Percentiles rank a stretch among this genome's conserved stretches.
phyloP scores from a whole-genome alignment of 805 yeast species.

The Teunomyces panamensis region DNA sequence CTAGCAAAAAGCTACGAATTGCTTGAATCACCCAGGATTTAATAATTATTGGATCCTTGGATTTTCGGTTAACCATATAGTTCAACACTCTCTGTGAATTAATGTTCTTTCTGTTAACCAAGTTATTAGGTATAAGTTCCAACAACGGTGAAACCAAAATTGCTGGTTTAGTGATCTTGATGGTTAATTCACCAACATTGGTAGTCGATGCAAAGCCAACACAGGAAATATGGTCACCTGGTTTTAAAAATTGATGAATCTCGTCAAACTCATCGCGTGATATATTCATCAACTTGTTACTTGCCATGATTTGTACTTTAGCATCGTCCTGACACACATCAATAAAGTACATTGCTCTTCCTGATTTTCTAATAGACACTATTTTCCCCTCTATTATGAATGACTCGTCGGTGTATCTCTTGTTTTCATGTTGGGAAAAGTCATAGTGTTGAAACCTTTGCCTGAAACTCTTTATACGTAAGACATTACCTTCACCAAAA shows the following conservation, averaged over 20 bases:
- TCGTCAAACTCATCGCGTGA: constrained; percentile 41
- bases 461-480: constrained; percentile 42
- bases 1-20: constrained; percentile 56
- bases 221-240: constrained; percentile 71
- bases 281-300: constrained; percentile 45
- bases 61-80: constrained; percentile 57
- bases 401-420: constrained; percentile 3
- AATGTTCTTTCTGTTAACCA: constrained; percentile 53
- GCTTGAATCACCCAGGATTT: constrained; percentile 54
- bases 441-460: constrained; percentile 19
- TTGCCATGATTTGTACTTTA: constrained; percentile 61
- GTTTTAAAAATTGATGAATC: constrained; percentile 45
- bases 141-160: constrained; percentile 64
- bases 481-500: neutral
- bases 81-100: constrained; percentile 71
- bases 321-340: constrained; percentile 62
- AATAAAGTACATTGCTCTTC: constrained; percentile 65
- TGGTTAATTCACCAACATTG: constrained; percentile 72
- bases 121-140: constrained; percentile 60
- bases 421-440: constrained; percentile 12
- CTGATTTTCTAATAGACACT: constrained; percentile 55
- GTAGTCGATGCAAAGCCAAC: constrained; percentile 74
- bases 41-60: constrained; percentile 45
- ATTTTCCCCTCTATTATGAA: constrained; percentile 54
- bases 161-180: constrained; percentile 54